Conservation (phyloP, 306 rosid genomes). For the Casuarina glauca region DNA sequence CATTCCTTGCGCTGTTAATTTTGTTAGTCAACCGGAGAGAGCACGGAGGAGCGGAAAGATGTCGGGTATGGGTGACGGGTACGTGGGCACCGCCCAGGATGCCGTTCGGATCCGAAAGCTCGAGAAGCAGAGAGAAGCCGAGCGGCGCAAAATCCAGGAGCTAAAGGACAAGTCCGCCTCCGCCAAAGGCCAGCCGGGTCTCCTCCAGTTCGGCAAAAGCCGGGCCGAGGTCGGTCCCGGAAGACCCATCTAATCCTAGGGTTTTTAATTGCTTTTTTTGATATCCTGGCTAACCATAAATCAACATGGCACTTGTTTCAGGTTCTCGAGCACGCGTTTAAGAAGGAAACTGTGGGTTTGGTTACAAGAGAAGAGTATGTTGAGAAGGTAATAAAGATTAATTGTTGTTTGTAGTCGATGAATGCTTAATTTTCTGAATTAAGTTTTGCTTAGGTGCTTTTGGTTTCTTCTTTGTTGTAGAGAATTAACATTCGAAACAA, state of each 20-base stretch:
- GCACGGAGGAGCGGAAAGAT: constrained; percentile 21
- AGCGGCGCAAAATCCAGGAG: constrained; percentile 94
- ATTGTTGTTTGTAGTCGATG: background rate
- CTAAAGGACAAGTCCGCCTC: constrained; percentile 87
- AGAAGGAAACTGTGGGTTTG: constrained; percentile 95
- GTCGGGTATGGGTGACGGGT: constrained; percentile 99
- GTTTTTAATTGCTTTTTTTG: constrained; percentile 1
- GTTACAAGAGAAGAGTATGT: constrained; percentile 94
- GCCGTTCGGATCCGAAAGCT: constrained; percentile 89
- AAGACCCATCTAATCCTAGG: background rate
- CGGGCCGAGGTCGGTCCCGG: constrained; percentile 65
- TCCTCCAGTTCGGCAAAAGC: constrained; percentile 97
- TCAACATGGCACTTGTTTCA: constrained; percentile 25
- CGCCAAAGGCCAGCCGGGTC: constrained; percentile 80
- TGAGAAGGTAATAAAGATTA: constrained; percentile 62
- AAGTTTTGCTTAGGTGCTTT: background rate
- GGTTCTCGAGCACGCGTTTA: constrained; percentile 96
- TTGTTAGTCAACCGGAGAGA: background rate
- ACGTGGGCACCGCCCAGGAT: constrained; percentile 98
- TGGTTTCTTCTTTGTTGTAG: constrained; percentile 39
- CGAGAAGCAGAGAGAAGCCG: constrained; percentile 97
- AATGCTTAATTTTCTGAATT: background rate
- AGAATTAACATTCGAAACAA: constrained; percentile 86
- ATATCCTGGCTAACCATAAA: background rate
- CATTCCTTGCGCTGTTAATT: too few relatives aligned